Evolutionary conservation across 768 basidiomycete species (phyloP).

Genomic region (Tubosaeta sp.): DNA sequence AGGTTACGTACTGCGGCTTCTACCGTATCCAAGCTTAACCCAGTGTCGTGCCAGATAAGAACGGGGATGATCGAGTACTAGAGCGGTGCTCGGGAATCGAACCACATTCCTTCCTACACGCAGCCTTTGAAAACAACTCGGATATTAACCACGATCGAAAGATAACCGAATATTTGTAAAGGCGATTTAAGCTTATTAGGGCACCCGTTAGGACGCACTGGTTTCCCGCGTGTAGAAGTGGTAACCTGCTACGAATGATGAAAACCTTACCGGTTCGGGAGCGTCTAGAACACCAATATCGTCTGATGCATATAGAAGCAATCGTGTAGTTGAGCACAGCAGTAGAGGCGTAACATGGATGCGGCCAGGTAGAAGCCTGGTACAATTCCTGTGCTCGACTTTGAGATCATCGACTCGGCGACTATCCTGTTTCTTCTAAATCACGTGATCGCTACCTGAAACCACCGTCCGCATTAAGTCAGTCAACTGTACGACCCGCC

Average conservation of each 20-base stretch:
- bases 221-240: background rate
- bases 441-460: background rate
- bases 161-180: background rate
- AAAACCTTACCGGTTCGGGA: background rate
- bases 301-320: background rate
- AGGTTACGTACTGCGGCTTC: background rate
- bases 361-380: background rate
- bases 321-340: background rate
- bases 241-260: background rate
- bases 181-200: background rate
- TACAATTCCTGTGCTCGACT: background rate
- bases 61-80: background rate
- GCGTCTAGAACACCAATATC: background rate
- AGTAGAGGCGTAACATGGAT: background rate
- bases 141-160: background rate
- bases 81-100: background rate
- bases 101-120: background rate
- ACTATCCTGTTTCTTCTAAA: background rate
- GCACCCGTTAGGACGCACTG: background rate
- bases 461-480: too few relatives aligned
- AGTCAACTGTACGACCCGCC: too few relatives aligned
- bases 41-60: background rate
- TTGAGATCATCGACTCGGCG: background rate
- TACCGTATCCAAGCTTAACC: background rate
- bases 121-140: background rate